A percentile compares a stretch with the other conserved stretches of the same genome.
Conservation (phyloP, 208 protist species). For the Herpetomonas muscarum region DNA sequence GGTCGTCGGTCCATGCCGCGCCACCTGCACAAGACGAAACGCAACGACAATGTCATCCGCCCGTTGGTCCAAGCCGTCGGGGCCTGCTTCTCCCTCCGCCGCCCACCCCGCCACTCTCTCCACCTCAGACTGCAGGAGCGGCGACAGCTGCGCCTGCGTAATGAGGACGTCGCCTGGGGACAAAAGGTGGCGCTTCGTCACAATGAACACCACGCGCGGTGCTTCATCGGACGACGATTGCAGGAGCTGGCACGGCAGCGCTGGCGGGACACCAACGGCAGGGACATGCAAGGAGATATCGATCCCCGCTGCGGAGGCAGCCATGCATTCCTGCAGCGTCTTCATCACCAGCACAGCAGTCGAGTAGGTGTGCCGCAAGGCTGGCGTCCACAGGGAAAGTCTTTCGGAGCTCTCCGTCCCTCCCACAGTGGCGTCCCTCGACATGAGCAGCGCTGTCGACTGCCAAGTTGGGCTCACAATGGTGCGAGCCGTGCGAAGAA, state of each 20-base stretch:
- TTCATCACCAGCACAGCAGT: no score
- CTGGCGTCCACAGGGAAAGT: background rate
- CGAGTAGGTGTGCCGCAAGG: no score
- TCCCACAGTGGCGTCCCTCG: background rate
- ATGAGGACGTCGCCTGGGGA: conserved; percentile 56
- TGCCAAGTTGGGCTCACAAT: background rate
- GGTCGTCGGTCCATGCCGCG: background rate
- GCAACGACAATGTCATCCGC: conserved; percentile 26
- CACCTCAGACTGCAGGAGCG: conserved; percentile 37
- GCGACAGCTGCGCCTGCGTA: conserved; percentile 48
- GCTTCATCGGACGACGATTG: background rate
- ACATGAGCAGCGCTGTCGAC: background rate
- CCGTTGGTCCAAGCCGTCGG: background rate
- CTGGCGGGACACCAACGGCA: background rate
- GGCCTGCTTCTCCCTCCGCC: conserved; percentile 13
- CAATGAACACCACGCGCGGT: conserved; percentile 41
- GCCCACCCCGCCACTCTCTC: conserved; percentile 25
- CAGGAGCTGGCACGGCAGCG: background rate
- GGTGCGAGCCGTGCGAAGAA: background rate
- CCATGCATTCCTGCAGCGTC: no score
- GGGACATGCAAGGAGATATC: no score
- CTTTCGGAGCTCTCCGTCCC: background rate
- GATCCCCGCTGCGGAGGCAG: no score
- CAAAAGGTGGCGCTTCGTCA: conserved; percentile 56
- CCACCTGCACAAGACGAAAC: conserved; percentile 23